These are phyloP conservation scores for Geosmithia morbida DNA, from an alignment of 2,329 filamentous ascomycete genomes.

Conservation along the genomic window DNA sequence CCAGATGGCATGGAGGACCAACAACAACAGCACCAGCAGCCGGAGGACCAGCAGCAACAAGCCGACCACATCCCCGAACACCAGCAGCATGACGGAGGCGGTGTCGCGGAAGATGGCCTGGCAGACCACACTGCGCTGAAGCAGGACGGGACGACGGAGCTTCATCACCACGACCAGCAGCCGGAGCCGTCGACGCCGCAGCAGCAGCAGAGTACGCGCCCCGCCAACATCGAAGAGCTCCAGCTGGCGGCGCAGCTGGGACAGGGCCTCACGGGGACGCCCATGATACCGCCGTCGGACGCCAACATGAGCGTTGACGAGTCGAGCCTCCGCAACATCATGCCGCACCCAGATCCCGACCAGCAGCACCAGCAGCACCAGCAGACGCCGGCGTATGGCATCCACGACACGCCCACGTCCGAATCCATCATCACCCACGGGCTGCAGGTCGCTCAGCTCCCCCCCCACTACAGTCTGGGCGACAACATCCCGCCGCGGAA, in stretches of 20 bases:
- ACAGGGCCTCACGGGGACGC: constrained; percentile 32
- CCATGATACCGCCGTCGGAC: constrained; percentile 33
- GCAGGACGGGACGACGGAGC: constrained; percentile 4
- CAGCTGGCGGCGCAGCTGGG: constrained; percentile 44
- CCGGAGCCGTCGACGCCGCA: constrained; percentile 11
- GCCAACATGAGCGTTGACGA: constrained; percentile 28
- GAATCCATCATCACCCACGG: constrained; percentile 21
- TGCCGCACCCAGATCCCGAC: constrained; percentile 6
- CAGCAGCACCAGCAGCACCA: constrained; percentile 7
- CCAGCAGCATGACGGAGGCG: constrained; percentile 1
- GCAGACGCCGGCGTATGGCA: constrained; percentile 15
- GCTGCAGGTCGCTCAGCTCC: constrained; percentile 18
- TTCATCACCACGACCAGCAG: constrained; percentile 18
- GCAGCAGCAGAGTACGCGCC: constrained; percentile 25
- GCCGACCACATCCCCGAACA: background rate
- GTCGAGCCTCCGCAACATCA: constrained; percentile 23
- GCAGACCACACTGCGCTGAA: constrained; percentile 6
- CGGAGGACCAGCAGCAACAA: constrained; percentile 1
- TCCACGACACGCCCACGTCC: constrained; percentile 19
- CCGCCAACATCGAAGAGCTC: constrained; percentile 38
- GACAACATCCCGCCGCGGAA: constrained; percentile 57
- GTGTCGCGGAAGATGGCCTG: constrained; percentile 10
- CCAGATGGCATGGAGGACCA: constrained; percentile 14
- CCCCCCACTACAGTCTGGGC: constrained; percentile 25
- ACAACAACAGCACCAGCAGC: constrained; percentile 1